These are phyloP conservation scores for Corchorus olitorius DNA, from an alignment of 345 rosid species.

Conservation along the genomic window DNA sequence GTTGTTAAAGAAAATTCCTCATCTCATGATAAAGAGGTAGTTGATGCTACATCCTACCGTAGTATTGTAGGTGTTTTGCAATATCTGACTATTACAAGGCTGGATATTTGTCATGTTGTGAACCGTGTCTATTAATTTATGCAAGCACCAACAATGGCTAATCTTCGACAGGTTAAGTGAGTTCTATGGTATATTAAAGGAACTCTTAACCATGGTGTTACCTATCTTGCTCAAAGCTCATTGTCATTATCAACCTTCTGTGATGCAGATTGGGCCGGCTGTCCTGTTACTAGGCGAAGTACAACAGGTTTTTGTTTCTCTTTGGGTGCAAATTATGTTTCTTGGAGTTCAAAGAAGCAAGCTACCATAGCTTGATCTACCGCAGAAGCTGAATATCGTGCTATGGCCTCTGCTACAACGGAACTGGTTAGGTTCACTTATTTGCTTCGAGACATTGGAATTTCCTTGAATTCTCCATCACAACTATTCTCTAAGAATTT, in stretches of 20 bases:
- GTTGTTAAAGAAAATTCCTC: background rate
- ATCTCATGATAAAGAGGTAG: no score
- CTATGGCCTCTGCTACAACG: background rate
- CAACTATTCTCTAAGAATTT: background rate
- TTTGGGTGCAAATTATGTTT: background rate
- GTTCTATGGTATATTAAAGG: background rate
- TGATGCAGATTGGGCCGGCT: background rate
- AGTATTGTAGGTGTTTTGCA: background rate
- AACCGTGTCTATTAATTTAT: background rate
- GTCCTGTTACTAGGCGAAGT: background rate
- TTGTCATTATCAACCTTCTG: background rate
- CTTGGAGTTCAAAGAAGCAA: constrained; percentile 9
- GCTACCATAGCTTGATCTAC: background rate
- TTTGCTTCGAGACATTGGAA: background rate
- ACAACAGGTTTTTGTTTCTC: background rate
- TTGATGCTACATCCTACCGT: background rate
- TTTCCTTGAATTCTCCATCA: background rate
- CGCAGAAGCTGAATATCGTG: background rate
- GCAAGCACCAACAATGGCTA: background rate
- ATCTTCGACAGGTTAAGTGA: background rate
- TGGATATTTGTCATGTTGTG: background rate
- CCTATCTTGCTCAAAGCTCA: background rate
- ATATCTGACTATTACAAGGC: background rate
- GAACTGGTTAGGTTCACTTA: background rate
- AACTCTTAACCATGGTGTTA: background rate